These are phyloP conservation scores for Berberis vulgaris DNA, from an alignment of 164 flowering plant species.

Conservation along the genomic window DNA sequence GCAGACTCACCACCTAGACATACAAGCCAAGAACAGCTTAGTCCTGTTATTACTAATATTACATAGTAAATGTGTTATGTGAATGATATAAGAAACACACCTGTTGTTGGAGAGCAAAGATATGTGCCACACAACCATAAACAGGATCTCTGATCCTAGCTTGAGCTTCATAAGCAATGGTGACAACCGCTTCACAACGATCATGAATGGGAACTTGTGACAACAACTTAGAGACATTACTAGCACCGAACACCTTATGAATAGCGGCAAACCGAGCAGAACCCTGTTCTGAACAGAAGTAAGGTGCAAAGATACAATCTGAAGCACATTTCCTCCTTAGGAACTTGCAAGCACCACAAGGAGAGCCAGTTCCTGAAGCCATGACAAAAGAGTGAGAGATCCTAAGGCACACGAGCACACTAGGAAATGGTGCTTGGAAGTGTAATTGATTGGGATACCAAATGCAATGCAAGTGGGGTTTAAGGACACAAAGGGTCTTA, in stretches of 20 bases:
- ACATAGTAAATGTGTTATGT: neutral
- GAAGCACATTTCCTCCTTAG: slow-evolving; percentile 81
- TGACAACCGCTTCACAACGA: slow-evolving; percentile 90
- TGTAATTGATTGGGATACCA: neutral
- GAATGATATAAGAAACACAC: slow-evolving; percentile 19
- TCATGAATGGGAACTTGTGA: slow-evolving; percentile 66
- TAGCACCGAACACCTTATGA: slow-evolving; percentile 97
- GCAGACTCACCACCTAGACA: slow-evolving; percentile 59
- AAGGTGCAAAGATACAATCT: slow-evolving; percentile 90
- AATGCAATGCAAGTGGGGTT: slow-evolving; percentile 6
- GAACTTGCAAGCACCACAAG: slow-evolving; percentile 99
- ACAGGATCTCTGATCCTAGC: slow-evolving; percentile 90
- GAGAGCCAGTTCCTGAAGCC: slow-evolving; percentile 54
- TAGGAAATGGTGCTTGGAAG: slow-evolving; percentile 37
- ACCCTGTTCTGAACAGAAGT: slow-evolving; percentile 90
- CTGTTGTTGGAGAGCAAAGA: slow-evolving; percentile 95
- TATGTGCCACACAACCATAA: slow-evolving; percentile 94
- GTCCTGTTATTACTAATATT: neutral
- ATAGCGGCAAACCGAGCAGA: slow-evolving; percentile 91
- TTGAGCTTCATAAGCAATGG: slow-evolving; percentile 96
- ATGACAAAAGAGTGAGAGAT: slow-evolving; percentile 6
- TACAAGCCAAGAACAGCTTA: neutral
- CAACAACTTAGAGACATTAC: slow-evolving; percentile 84
- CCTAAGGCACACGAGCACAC: slow-evolving; percentile 41
- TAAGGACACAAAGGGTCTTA: slow-evolving; percentile 23